Conservation (phyloP, 192 early-diverging fungal species). For the Backusella luteola region DNA sequence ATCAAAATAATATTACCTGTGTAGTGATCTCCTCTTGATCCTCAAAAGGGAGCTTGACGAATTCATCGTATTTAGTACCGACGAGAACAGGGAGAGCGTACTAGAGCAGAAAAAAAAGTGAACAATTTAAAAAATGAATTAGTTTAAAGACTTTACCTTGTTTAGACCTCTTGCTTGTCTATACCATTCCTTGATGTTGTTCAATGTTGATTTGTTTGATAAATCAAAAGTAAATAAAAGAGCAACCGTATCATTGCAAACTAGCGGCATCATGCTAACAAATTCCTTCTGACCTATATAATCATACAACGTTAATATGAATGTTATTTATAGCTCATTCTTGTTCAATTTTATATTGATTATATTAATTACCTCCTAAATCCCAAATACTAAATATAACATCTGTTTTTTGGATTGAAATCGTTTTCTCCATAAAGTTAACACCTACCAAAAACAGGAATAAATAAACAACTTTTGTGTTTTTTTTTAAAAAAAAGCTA, state of each 20-base stretch:
- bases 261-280: slow-evolving; percentile 96
- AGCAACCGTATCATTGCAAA: slow-evolving; percentile 93
- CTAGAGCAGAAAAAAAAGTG: slow-evolving; percentile 34
- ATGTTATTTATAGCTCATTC: neutral
- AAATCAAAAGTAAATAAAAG: slow-evolving; percentile 97
- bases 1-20: slow-evolving; percentile 54
- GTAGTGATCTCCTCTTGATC: slow-evolving; percentile 93
- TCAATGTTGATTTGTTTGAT: slow-evolving; percentile 86
- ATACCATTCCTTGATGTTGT: slow-evolving; percentile 96
- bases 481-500: neutral
- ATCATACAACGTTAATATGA: neutral
- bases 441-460: slow-evolving; percentile 58
- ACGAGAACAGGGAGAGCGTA: slow-evolving; percentile 92
- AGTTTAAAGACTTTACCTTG: slow-evolving; percentile 53
- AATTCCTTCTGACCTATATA: slow-evolving; percentile 88
- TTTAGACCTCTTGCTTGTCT: slow-evolving; percentile 94
- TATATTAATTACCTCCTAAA: slow-evolving; percentile 69
- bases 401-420: slow-evolving; percentile 83
- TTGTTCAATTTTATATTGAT: neutral
- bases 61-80: slow-evolving; percentile 96
- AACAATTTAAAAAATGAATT: neutral
- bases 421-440: slow-evolving; percentile 97
- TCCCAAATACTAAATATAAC: slow-evolving; percentile 99
- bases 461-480: neutral
- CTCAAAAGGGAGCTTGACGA: slow-evolving; percentile 78